Base-by-base conservation (phyloP, 202 grass and related monocot species). In the Zoysia matrella region DNA sequence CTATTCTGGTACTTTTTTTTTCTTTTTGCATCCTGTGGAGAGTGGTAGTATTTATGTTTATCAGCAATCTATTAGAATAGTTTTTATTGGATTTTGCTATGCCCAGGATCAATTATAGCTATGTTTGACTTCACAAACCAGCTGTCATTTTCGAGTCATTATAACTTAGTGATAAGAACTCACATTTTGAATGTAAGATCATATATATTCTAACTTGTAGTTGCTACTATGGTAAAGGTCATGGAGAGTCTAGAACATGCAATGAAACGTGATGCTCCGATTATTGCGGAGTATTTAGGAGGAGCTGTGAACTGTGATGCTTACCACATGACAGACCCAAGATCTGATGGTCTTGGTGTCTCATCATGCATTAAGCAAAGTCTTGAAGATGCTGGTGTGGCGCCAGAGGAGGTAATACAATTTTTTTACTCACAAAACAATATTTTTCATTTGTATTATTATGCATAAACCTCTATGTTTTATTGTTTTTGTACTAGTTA, bases 251-350 rank as follows among this genome's bases (percentile, higher is more conserved):
- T 95, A 72, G 90, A 92, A 47, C 90, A 95, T 52, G 93, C 90
- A 36, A 84, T 95, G 88, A 92, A 95, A 65, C 78, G 93, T 22
- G 83, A 76, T 64, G 85, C 93, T 48, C 90, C 76, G 13, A 92
- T 95, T 75, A 72, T 95, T 66, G 90, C 93, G 39, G 93, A 92
- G 72, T 95, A 90, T 48, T 82, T 95, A 15, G 93, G 93, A 50
- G 93, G 90, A 47, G 88, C 90, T 2, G 90, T 95, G 42, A 95
- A 88, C 82, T 95, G 93, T 67, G 93, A 95, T 80, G 93, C 90
- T 56, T 95, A 95, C 80, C 94, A 97, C 84, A 97, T 97, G 91
- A 97, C 94, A 13, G 94, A 97, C 60, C 94, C 94, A 2, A 90
- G 91, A 80, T 64, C 94, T 5, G 91, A 94, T 78, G 94, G 94